These are phyloP conservation scores for Neurospora crassa DNA, from an alignment of 2,329 filamentous ascomycete genomes.

Conservation along the genomic window DNA sequence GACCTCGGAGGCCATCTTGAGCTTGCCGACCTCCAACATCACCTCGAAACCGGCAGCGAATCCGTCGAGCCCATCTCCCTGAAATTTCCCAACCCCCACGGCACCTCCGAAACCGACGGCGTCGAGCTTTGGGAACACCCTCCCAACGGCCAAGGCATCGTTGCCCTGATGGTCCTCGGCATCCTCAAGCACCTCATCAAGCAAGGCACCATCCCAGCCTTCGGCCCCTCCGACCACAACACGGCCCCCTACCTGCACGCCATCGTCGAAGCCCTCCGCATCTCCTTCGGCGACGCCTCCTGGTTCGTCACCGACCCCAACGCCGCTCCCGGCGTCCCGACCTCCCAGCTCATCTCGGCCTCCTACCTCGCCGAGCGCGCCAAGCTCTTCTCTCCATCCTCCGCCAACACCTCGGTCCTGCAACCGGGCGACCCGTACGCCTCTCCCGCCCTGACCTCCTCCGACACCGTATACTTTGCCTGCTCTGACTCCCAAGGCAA, in stretches of 20 bases:
- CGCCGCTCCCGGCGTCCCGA: conserved; percentile 54
- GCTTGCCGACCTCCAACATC: conserved; percentile 70
- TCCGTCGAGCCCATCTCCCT: conserved; percentile 79
- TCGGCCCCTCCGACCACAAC: conserved; percentile 68
- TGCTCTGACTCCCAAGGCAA: conserved; percentile 76
- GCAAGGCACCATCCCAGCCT: conserved; percentile 62
- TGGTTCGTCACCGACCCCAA: conserved; percentile 89
- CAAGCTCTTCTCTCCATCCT: conserved; percentile 45
- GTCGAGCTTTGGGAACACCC: conserved; percentile 94
- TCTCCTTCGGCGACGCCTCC: conserved; percentile 79
- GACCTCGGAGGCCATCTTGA: conserved; percentile 70
- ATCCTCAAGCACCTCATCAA: conserved; percentile 82
- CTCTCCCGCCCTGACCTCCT: conserved; percentile 70
- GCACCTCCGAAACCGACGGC: conserved; percentile 34
- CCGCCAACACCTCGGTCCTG: conserved; percentile 55
- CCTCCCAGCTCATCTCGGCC: conserved; percentile 57
- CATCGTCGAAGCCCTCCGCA: conserved; percentile 76
- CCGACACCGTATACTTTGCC: conserved; percentile 92
- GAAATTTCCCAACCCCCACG: conserved; percentile 57
- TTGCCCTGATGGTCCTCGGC: conserved; percentile 87
- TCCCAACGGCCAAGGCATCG: conserved; percentile 91
- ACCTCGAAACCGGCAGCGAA: conserved; percentile 60
- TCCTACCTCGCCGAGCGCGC: conserved; percentile 65
- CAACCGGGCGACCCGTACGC: conserved; percentile 53
- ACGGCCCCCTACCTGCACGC: conserved; percentile 72